Evolutionary conservation across 2,329 filamentous ascomycete genomes (phyloP).

Genomic region (Colletotrichum theobromicola): DNA sequence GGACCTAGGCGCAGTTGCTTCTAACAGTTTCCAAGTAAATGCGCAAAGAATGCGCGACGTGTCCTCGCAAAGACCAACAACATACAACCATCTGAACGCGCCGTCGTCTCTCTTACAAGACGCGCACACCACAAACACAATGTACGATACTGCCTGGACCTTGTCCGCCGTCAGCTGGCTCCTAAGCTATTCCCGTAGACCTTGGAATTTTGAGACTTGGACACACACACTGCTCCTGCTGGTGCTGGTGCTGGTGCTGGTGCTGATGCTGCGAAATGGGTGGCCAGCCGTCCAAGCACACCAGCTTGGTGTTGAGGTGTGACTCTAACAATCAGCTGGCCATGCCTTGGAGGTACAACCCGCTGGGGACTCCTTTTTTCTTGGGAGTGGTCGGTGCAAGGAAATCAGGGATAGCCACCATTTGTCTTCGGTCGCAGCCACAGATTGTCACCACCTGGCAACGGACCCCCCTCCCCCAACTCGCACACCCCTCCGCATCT

Average conservation of each 20-base stretch:
- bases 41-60: background rate
- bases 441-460: background rate
- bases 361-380: constrained; percentile 2
- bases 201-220: background rate
- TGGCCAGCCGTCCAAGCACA: background rate
- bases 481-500: background rate
- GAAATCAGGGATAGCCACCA: background rate
- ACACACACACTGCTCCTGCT: background rate
- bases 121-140: background rate
- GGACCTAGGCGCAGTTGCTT: background rate
- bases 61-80: background rate
- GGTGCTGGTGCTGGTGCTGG: background rate
- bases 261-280: background rate
- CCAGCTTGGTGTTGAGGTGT: background rate
- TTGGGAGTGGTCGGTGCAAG: background rate
- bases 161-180: background rate
- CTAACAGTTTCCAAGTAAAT: background rate
- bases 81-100: background rate
- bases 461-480: background rate
- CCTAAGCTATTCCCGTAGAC: background rate
- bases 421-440: background rate
- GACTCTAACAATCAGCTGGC: background rate
- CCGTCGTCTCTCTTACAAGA: background rate
- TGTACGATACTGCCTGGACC: background rate
- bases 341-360: background rate